Base-by-base conservation (phyloP, 768 basidiomycete species). In the Boletus rubropictus region DNA sequence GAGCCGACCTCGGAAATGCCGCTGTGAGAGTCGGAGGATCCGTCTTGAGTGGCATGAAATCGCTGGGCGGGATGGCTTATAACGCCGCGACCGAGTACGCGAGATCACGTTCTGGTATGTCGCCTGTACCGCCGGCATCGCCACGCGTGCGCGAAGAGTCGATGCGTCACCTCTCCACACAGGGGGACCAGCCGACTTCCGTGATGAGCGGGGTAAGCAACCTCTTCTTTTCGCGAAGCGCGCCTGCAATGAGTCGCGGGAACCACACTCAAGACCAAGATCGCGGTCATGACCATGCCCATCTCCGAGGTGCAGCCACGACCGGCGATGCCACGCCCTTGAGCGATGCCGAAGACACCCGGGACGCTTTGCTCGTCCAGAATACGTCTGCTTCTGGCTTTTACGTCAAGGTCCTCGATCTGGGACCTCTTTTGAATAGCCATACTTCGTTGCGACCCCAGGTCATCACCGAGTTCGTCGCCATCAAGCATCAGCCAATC, bases 31-130 rank as follows among this genome's bases (percentile, higher is more conserved):
- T 82, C 2, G 82, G 83, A 18, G 81, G 78, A 27, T 77, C 72
- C 20, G 72, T 87, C 9, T 64, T 84, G 48, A 80, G 73, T 53
- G 82, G 83, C 17, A 76, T 86, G 74, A 76, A 77, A 58, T 75
- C 76, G 7, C 59, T 85, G 2, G 79, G 83, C 2, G 82, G 81
- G 14, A 69, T 80, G 55, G 84, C 83, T 1, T 72, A 75, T 28
- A 72, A 71, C 15, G 80, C 78, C 32, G 74, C 71, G 15, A 29
- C 63, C 21, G 55, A 69, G 42, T 72, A 71, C 45, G 77, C 77
- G 14, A 67, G 54, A 31, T 63, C 68, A 12, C 64, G 61, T 25
- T 63, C 55, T 35, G 52, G 48, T 10, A 15, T 32, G 29, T 28
- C 46, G 1, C 14, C 48, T 32, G 48, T 41, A 11, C 45, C 51